Base-by-base conservation (phyloP, 768 basidiomycete genomes). In the Cytidiella melzeri region DNA sequence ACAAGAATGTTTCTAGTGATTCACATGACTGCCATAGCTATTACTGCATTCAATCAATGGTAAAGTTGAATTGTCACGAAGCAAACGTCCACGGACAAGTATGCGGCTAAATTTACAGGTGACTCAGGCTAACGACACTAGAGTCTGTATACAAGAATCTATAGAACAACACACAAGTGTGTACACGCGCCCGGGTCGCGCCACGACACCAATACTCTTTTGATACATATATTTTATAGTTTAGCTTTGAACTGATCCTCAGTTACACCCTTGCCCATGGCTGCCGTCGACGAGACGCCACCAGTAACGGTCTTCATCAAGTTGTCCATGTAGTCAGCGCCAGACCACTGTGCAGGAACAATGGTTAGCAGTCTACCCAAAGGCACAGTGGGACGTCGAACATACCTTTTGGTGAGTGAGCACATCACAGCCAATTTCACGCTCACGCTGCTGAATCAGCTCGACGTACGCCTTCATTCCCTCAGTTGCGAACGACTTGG, bases 401-500 rank as follows among this genome's bases (percentile, higher is more conserved):
- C 78, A 30, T 60, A 90, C 90, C 79, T 84, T 94, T 67, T 99
- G 96, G 65, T 99, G 96, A 5, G 93, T 97, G 57, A 98, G 81
- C 21, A 98, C 95, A 62, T 99, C 96, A 53, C 89, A 92, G 43
- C 86, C 92, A 45, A 96, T 77, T 57, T 97, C 93, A 43, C 92
- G 80, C 64, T 99, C 96, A 65, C 80, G 86, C 24, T 89, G 75
- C 67, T 99, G 96, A 47, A 99, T 74, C 50, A 98, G 72, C 69
- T 94, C 91, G 54, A 97, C 94, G 63, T 98, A 99, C 1, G 96
- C 96, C 67, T 97, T 93, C 96, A 99, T 99, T 37, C 95, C 96
- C 54, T 95, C 94, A 67, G 83, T 85, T 30, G 92, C 86, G 64
- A 82, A 98, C 45, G 86, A 77, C 57, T 80, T 67, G 3, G 96